Evolutionary conservation across 2,329 filamentous ascomycete genomes (phyloP).

Genomic region (Fusarium tricinctum): DNA sequence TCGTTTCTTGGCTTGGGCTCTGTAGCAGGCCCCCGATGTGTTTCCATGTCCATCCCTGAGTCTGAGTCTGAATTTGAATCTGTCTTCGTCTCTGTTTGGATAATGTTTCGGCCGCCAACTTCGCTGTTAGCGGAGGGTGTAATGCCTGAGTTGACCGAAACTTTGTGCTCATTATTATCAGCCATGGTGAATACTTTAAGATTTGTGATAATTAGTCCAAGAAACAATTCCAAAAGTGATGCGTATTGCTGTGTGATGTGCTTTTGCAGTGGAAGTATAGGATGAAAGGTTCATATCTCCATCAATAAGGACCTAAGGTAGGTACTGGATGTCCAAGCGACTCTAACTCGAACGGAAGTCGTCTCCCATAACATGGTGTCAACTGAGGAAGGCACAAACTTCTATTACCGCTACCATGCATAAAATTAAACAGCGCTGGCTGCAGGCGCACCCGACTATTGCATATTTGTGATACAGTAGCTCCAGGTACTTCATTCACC

Average conservation of each 20-base stretch:
- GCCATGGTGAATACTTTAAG: conserved; percentile 4
- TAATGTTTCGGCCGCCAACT: neutral
- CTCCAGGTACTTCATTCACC: too few species aligned
- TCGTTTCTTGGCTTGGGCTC: neutral
- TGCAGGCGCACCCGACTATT: neutral
- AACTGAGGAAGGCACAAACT: neutral
- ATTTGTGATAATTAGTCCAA: conserved; percentile 1
- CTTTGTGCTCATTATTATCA: neutral
- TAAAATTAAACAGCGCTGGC: neutral
- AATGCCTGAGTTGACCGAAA: neutral
- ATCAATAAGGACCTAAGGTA: too few species aligned
- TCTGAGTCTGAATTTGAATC: neutral
- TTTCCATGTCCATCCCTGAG: neutral
- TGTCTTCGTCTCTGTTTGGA: neutral
- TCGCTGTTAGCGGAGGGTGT: neutral
- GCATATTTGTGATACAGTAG: too few species aligned
- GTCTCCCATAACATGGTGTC: neutral
- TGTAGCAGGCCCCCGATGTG: neutral
- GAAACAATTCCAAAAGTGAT: neutral
- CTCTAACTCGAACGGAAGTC: neutral
- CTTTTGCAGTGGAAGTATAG: neutral
- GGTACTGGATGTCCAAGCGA: neutral
- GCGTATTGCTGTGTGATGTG: neutral
- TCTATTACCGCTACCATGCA: neutral
- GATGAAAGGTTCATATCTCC: neutral